Conservation (phyloP, 306 rosid species). For the Neltuma alba region DNA sequence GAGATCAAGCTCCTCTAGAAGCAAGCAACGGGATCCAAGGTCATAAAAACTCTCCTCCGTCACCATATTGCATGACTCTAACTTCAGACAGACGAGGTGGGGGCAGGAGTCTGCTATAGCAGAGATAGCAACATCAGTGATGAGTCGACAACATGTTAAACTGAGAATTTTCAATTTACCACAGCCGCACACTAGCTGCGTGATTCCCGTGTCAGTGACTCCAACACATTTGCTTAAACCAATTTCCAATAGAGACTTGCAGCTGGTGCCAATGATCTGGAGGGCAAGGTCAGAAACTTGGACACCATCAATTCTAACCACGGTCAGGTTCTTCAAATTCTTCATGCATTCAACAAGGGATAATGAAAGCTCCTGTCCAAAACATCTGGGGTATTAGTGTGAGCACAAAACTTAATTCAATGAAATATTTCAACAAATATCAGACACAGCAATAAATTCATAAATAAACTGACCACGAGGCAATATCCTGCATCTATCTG, state of each 20-base stretch:
- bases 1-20: conserved; percentile 67
- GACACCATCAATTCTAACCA: conserved; percentile 57
- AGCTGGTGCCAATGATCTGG: conserved; percentile 46
- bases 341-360: conserved; percentile 47
- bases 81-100: conserved; percentile 57
- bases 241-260: conserved; percentile 63
- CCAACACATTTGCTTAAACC: conserved; percentile 76
- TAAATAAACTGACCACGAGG: conserved; percentile 50
- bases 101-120: conserved; percentile 53
- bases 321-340: conserved; percentile 53
- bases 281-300: conserved; percentile 54
- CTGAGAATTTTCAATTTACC: conserved; percentile 57
- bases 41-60: conserved; percentile 51
- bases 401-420: conserved; percentile 7
- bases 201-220: conserved; percentile 55
- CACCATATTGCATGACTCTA: conserved; percentile 69
- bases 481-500: conserved; percentile 53
- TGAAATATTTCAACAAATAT: conserved; percentile 9
- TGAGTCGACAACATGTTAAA: conserved; percentile 63
- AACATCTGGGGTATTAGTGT: conserved; percentile 29
- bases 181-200: conserved; percentile 55
- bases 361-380: conserved; percentile 51
- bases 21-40: conserved; percentile 54
- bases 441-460: conserved; percentile 11
- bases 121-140: conserved; percentile 58